Evolutionary conservation across 2,329 filamentous ascomycete species (phyloP), one percentile per base, ranked within the genome.

Genomic region (Dactylonectria estremocensis): DNA sequence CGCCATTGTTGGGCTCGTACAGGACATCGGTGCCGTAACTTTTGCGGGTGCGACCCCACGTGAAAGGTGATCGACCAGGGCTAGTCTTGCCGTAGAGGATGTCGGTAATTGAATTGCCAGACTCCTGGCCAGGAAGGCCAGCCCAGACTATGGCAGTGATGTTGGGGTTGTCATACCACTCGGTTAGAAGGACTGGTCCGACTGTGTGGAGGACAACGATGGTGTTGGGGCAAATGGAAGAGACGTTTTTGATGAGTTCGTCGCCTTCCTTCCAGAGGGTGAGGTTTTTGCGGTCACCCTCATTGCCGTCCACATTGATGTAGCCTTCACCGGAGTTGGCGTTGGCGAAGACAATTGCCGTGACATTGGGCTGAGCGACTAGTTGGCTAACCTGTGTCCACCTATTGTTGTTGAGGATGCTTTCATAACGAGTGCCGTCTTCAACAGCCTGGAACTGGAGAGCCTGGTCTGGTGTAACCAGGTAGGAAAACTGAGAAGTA

Each of bases 121-220:
- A 93, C 79, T 97, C 92, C 78, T 97, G 92, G 11, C 95, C 95
- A 0, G 94, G 94, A 18, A 95, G 82, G 75, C 93, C 93, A 37
- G 93, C 93, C 88, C 92, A 96, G 2, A 97, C 79, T 60, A 97
- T 94, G 45, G 93, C 94, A 1, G 93, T 95, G 55, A 97, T 86
- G 80, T 97, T 97, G 40, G 90, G 88, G 80, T 90, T 91, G 59
- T 93, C 83, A 75, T 93, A 91, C 87, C 91, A 95, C 10, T 93
- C 89, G 13, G 90, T 89, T 24, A 98, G 82, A 1, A 97, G 83
- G 5, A 97, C 93, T 1, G 95, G 90, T 0, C 95, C 95, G 3
- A 91, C 89, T 1, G 93, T 94, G 84, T 98, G 95, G 66, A 98
- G 92, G 64, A 98, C 90, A 16, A 98, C 93, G 67, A 98, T 92